Evolutionary conservation across 305 asterid genomes (phyloP).

Genomic region (Rubia occidens): DNA sequence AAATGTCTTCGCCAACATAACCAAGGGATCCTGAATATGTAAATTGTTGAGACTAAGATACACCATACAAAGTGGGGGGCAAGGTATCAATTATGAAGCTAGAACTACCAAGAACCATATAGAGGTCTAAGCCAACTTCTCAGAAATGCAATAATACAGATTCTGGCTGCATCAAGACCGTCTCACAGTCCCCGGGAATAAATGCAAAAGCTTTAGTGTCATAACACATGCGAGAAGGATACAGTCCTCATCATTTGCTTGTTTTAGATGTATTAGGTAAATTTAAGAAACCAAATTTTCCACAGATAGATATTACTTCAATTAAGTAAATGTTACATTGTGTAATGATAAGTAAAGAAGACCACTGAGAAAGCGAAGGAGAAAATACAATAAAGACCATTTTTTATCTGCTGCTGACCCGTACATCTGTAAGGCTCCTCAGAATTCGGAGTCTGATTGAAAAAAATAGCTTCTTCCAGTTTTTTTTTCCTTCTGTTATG

Average conservation of each 20-base stretch:
- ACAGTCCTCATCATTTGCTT: not conserved
- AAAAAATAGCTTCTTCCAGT: not conserved
- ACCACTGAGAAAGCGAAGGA: not conserved
- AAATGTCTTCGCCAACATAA: slow-evolving; percentile 50
- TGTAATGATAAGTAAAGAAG: not conserved
- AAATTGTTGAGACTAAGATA: slow-evolving; percentile 14
- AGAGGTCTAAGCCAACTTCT: slow-evolving; percentile 5
- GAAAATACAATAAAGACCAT: not conserved
- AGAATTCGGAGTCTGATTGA: not conserved
- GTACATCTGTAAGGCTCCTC: not conserved
- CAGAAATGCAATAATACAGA: not conserved
- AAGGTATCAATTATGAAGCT: slow-evolving; percentile 3
- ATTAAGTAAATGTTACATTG: not conserved
- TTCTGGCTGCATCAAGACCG: slow-evolving; percentile 1
- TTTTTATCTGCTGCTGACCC: not conserved
- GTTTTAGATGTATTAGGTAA: not conserved
- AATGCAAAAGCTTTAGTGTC: not conserved
- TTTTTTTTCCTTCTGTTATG: not conserved
- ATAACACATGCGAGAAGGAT: not conserved
- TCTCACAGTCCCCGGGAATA: not conserved
- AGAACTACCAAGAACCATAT: slow-evolving; percentile 10
- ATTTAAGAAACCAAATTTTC: not conserved
- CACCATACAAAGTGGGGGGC: not conserved
- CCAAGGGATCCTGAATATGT: slow-evolving; percentile 35
- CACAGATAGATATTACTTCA: not conserved